Conservation (phyloP, 164 flowering plant genomes). For the Tetracentron sinense region DNA sequence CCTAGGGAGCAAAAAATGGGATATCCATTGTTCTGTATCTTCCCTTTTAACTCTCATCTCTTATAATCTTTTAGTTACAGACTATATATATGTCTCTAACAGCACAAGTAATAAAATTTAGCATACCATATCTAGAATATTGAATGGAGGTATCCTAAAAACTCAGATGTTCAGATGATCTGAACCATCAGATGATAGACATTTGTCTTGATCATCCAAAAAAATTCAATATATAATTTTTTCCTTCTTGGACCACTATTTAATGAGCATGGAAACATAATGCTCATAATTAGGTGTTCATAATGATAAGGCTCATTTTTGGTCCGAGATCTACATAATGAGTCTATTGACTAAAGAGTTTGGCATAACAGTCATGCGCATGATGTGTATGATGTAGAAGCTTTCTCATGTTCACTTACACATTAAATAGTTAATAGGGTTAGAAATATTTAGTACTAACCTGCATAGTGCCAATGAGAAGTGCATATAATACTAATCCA, state of each 20-base stretch:
- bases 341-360: too few species aligned
- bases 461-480: conserved; percentile 98
- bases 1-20: conserved; percentile 59
- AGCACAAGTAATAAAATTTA: conserved; percentile 5
- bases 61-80: conserved; percentile 52
- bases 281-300: too few species aligned
- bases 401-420: not conserved
- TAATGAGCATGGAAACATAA: too few species aligned
- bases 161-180: not conserved
- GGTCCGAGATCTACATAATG: not conserved
- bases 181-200: too few species aligned
- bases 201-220: too few species aligned
- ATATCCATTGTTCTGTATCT: conserved; percentile 76
- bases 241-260: too few species aligned
- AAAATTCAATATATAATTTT: too few species aligned
- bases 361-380: not conserved
- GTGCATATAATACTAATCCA: conserved; percentile 85
- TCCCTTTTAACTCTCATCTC: conserved; percentile 62
- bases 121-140: not conserved
- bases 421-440: not conserved
- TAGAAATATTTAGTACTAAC: conserved; percentile 32
- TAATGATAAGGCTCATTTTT: not conserved
- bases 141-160: not conserved
- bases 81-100: conserved; percentile 55
- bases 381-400: not conserved